phyloP scores from a whole-genome alignment of 306 rosid genomes.

The Abrus pulchellus region DNA sequence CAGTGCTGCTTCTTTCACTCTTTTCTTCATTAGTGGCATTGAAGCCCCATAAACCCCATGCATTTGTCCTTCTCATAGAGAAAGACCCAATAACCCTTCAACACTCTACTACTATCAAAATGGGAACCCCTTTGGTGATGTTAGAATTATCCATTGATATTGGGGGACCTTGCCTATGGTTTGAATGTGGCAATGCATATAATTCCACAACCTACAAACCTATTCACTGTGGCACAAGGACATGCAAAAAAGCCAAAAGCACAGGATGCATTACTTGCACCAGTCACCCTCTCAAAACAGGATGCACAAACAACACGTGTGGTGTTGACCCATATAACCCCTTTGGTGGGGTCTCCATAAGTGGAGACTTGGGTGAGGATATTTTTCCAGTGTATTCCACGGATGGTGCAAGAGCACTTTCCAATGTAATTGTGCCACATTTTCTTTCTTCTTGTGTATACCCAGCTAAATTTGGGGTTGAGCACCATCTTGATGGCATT shows the following conservation, averaged over 20 bases:
- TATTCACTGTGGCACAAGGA: neutral
- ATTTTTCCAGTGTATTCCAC: neutral
- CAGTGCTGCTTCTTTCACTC: neutral
- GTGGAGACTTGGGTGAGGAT: slow-evolving; percentile 47
- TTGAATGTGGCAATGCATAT: slow-evolving; percentile 43
- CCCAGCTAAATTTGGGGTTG: slow-evolving; percentile 35
- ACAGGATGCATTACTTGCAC: slow-evolving; percentile 37
- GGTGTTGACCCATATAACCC: slow-evolving; percentile 44
- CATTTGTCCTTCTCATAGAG: slow-evolving; percentile 46
- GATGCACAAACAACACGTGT: slow-evolving; percentile 45
- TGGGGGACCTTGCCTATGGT: slow-evolving; percentile 53
- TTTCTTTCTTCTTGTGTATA: slow-evolving; percentile 47
- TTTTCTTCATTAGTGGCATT: slow-evolving; percentile 7
- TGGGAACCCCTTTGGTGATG: slow-evolving; percentile 50
- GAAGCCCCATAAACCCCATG: neutral
- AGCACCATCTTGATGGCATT: slow-evolving; percentile 36
- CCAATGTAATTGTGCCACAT: neutral
- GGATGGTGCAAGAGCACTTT: neutral
- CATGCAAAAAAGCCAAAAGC: slow-evolving; percentile 40
- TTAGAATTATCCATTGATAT: slow-evolving; percentile 46
- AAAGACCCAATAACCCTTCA: slow-evolving; percentile 52
- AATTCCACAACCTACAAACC: slow-evolving; percentile 48
- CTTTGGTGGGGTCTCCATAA: neutral
- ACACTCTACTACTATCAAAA: slow-evolving; percentile 40
- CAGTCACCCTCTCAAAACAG: slow-evolving; percentile 47